These are phyloP conservation scores for Anethum foeniculum DNA, from an alignment of 140 eudicot species.

Conservation along the genomic window DNA sequence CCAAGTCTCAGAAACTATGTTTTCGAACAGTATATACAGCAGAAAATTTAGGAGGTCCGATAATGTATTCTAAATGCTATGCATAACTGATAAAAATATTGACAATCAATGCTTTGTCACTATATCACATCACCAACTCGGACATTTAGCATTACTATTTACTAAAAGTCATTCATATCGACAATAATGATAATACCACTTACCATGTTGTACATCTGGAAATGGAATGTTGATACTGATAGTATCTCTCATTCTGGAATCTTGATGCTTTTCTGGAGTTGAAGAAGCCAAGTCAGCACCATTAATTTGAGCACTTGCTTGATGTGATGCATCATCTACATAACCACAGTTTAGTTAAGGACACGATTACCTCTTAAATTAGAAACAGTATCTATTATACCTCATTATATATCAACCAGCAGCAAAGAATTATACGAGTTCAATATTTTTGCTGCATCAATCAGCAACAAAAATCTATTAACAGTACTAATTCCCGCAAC, in stretches of 20 bases:
- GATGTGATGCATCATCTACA: conserved; percentile 1
- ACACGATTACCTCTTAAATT: background rate
- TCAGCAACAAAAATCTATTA: background rate
- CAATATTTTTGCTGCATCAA: background rate
- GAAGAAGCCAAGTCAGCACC: background rate
- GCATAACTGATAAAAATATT: background rate
- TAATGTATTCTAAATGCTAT: background rate
- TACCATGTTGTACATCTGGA: background rate
- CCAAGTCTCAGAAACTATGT: background rate
- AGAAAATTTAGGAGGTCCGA: background rate
- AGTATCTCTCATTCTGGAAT: background rate
- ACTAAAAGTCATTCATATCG: background rate
- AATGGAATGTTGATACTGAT: background rate
- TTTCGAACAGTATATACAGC: background rate
- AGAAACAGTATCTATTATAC: background rate
- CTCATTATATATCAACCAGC: background rate
- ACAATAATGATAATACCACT: background rate
- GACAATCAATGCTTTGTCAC: background rate
- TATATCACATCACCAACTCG: background rate
- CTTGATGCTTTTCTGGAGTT: background rate
- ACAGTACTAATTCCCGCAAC: too few species aligned
- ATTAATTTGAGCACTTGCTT: background rate
- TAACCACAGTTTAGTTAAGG: background rate
- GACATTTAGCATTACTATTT: background rate
- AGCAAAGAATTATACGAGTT: background rate